phyloP scores from a whole-genome alignment of 2,329 filamentous ascomycete genomes.

The Coleophoma crateriformis region DNA sequence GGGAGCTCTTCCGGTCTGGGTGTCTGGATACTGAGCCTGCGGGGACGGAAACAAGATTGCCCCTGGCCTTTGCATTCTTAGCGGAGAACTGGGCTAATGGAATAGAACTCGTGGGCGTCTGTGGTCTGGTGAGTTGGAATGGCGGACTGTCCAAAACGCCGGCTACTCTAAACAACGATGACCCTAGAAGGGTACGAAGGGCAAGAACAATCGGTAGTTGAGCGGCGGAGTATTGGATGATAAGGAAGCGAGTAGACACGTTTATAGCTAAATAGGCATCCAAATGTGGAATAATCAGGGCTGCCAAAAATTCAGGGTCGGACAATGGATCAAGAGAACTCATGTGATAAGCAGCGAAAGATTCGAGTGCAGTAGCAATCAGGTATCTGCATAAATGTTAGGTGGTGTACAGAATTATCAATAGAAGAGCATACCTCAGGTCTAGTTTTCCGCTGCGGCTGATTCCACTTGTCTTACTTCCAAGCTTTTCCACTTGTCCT shows the following conservation, averaged over 20 bases:
- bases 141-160: conserved; percentile 39
- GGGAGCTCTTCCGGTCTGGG: not conserved
- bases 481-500: conserved; percentile 49
- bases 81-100: conserved; percentile 11
- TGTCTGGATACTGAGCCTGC: not conserved
- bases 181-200: conserved; percentile 50
- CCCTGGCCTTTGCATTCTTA: too few species aligned
- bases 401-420: conserved; percentile 4
- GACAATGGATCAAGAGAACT: conserved; percentile 45
- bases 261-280: conserved; percentile 53
- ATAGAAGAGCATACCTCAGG: conserved; percentile 39
- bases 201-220: conserved; percentile 52
- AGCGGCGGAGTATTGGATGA: conserved; percentile 53
- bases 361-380: conserved; percentile 55
- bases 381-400: conserved; percentile 41
- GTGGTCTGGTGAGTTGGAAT: conserved; percentile 5
- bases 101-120: conserved; percentile 5
- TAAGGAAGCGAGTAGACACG: conserved; percentile 45
- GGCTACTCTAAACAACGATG: conserved; percentile 51
- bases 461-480: conserved; percentile 41
- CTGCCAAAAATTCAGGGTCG: conserved; percentile 48
- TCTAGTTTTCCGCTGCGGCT: conserved; percentile 52
- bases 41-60: too few species aligned
- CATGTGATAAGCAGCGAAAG: conserved; percentile 42
- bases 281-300: conserved; percentile 53